Conservation (phyloP, 1,284 basidiomycete species). For the Bondarzewia mesenterica region DNA sequence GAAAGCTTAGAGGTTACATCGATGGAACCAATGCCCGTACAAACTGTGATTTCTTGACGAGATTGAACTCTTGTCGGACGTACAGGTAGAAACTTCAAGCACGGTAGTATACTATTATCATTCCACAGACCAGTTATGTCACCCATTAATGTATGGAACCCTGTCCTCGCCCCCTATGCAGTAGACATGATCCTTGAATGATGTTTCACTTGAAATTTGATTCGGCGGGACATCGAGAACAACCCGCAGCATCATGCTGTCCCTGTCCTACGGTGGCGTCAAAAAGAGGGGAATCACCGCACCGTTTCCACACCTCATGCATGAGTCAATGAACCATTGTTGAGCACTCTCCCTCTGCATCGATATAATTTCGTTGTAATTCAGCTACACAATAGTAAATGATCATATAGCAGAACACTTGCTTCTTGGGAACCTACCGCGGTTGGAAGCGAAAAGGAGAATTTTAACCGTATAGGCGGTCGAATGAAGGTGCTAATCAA, state of each 20-base stretch:
- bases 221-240: not conserved
- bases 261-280: too few species aligned
- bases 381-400: too few species aligned
- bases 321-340: too few species aligned
- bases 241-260: not conserved
- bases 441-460: not conserved
- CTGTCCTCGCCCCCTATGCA: not conserved
- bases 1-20: too few species aligned
- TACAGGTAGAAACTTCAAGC: too few species aligned
- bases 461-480: not conserved
- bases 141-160: not conserved
- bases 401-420: too few species aligned
- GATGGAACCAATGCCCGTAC: too few species aligned
- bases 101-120: not conserved
- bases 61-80: not conserved
- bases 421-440: not conserved
- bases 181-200: not conserved
- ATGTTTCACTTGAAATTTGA: not conserved
- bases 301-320: too few species aligned
- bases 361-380: too few species aligned
- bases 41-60: too few species aligned
- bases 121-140: not conserved
- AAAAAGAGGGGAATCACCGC: too few species aligned
- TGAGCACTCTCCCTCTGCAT: too few species aligned
- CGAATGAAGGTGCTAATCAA: not conserved